Conservation (phyloP, 441 rosid genomes). For the Mallotus japonicus region DNA sequence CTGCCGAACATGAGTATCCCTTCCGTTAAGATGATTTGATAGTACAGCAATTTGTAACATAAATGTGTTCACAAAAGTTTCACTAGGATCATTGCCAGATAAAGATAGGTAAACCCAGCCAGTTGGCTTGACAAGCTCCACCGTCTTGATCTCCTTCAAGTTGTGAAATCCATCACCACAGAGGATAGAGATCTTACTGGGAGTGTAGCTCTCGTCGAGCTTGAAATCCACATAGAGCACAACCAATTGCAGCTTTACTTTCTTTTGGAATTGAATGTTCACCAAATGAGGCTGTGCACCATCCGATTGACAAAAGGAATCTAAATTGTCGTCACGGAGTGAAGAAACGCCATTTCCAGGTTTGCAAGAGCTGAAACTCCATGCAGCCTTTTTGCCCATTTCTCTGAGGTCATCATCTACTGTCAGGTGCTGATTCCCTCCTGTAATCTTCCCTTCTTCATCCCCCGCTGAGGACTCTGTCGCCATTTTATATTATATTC, state of each 20-base stretch:
- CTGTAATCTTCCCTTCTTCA: conserved; percentile 86
- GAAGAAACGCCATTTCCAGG: conserved; percentile 82
- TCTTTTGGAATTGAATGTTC: conserved; percentile 89
- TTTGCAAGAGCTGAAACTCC: conserved; percentile 98
- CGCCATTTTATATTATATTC: conserved; percentile 46
- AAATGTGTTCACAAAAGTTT: conserved; percentile 75
- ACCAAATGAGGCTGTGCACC: conserved; percentile 94
- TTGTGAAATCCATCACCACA: conserved; percentile 96
- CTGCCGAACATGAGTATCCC: conserved; percentile 91
- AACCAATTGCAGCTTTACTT: conserved; percentile 84
- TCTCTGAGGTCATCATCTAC: conserved; percentile 86
- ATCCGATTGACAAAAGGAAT: conserved; percentile 96
- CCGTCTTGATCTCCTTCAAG: conserved; percentile 86
- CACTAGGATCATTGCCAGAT: conserved; percentile 86
- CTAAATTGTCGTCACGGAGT: conserved; percentile 85
- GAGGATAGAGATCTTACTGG: conserved; percentile 79
- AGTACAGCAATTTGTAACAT: conserved; percentile 80
- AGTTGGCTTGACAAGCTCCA: conserved; percentile 78
- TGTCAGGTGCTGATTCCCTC: conserved; percentile 56
- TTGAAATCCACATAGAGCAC: conserved; percentile 82
- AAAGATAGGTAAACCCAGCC: conserved; percentile 80
- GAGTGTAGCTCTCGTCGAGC: conserved; percentile 93
- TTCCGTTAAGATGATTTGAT: conserved; percentile 81
- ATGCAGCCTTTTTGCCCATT: conserved; percentile 90
- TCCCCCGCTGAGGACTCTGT: conserved; percentile 87